phyloP scores from a whole-genome alignment of 1,284 basidiomycete genomes.

The Trichosporon sp. region DNA sequence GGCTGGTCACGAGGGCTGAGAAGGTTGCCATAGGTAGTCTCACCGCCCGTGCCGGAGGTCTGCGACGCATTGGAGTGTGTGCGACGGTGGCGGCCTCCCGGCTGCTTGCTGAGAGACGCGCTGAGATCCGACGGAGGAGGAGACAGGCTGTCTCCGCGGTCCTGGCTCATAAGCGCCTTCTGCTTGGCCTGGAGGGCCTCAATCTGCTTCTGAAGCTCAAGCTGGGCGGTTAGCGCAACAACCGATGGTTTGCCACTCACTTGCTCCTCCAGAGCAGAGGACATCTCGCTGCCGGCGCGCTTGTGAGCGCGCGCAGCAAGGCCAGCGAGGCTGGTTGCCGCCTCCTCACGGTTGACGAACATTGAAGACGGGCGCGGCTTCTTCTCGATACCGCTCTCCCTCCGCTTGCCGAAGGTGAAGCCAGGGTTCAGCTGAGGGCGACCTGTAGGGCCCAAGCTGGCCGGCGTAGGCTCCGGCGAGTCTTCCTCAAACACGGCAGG shows the following conservation, averaged over 20 bases:
- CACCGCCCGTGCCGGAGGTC: slow-evolving; percentile 24
- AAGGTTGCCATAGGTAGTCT: neutral
- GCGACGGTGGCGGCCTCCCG: slow-evolving; percentile 62
- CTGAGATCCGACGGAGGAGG: slow-evolving; percentile 55
- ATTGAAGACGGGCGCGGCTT: slow-evolving; percentile 17
- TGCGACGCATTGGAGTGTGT: slow-evolving; percentile 65
- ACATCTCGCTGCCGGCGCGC: slow-evolving; percentile 61
- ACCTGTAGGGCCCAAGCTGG: slow-evolving; percentile 62
- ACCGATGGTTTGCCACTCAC: slow-evolving; percentile 48
- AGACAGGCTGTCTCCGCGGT: slow-evolving; percentile 64
- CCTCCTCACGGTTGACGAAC: slow-evolving; percentile 35
- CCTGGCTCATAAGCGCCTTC: slow-evolving; percentile 77
- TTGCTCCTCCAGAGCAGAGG: slow-evolving; percentile 71
- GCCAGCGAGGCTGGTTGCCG: slow-evolving; percentile 40
- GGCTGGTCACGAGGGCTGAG: slow-evolving; percentile 1
- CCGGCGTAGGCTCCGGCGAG: slow-evolving; percentile 30
- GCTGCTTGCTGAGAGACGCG: slow-evolving; percentile 16
- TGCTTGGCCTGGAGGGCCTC: slow-evolving; percentile 86
- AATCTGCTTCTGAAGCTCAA: slow-evolving; percentile 82
- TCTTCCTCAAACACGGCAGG: slow-evolving; percentile 45
- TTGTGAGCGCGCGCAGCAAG: slow-evolving; percentile 49
- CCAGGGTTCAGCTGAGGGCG: slow-evolving; percentile 80
- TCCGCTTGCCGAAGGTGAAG: slow-evolving; percentile 73
- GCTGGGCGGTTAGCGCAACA: slow-evolving; percentile 52
- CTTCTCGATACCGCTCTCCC: slow-evolving; percentile 14